A percentile compares a stretch with the other conserved stretches of the same genome.
These are phyloP conservation scores for Gentiana dahurica DNA, from an alignment of 257 asterid species.

Conservation along the genomic window DNA sequence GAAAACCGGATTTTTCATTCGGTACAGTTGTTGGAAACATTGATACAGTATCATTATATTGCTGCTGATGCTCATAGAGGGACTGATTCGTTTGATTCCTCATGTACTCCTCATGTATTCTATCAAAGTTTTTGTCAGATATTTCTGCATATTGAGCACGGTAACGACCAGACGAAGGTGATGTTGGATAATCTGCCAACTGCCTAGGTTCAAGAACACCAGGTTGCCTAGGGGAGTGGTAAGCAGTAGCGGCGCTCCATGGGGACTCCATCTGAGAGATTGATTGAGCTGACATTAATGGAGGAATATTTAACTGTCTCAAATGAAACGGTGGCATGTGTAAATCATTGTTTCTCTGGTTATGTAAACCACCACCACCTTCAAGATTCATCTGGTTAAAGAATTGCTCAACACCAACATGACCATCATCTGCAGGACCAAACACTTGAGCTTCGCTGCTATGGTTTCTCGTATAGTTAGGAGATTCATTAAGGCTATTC, in stretches of 20 bases:
- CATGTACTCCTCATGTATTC: conserved; percentile 55
- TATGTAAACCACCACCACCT: conserved; percentile 51
- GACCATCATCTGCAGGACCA: conserved; percentile 52
- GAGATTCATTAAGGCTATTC: conserved; percentile 88
- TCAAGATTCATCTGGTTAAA: conserved; percentile 66
- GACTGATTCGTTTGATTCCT: conserved; percentile 38
- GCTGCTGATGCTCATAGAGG: conserved; percentile 53
- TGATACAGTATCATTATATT: conserved; percentile 42
- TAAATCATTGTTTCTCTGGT: conserved; percentile 68
- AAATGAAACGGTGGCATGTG: conserved; percentile 65
- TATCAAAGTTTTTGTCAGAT: conserved; percentile 38
- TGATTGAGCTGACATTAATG: conserved; percentile 46
- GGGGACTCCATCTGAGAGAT: conserved; percentile 80
- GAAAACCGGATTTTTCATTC: conserved; percentile 55
- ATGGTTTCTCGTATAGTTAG: conserved; percentile 53
- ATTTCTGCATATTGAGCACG: conserved; percentile 52
- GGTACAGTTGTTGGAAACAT: conserved; percentile 40
- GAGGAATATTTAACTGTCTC: conserved; percentile 65
- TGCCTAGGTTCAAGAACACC: conserved; percentile 59
- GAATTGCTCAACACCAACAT: conserved; percentile 55
- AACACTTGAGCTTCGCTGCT: conserved; percentile 33
- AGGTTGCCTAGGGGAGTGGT: conserved; percentile 80
- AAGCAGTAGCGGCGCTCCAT: conserved; percentile 95
- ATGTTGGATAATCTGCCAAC: conserved; percentile 57
- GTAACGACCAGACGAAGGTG: conserved; percentile 73